Conservation (phyloP, 192 early-diverging fungal genomes). For the Coemansia sp. region DNA sequence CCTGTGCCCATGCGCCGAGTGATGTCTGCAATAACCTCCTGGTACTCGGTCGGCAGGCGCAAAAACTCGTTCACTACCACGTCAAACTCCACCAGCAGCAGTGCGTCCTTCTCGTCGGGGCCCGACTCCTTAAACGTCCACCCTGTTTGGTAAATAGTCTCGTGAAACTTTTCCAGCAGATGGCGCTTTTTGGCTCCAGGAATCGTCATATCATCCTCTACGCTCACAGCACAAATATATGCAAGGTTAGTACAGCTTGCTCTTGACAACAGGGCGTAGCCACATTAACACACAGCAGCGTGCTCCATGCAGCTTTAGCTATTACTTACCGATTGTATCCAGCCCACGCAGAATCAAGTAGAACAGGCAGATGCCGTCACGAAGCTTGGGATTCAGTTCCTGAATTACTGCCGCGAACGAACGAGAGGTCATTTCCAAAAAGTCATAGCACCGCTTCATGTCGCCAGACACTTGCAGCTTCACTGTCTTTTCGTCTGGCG, state of each 20-base stretch:
- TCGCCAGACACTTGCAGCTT: slow-evolving; percentile 57
- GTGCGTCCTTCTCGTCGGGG: slow-evolving; percentile 91
- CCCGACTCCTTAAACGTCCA: slow-evolving; percentile 83
- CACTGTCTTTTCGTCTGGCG: slow-evolving; percentile 58
- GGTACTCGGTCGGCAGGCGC: slow-evolving; percentile 68
- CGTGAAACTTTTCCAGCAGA: slow-evolving; percentile 77
- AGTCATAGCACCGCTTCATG: slow-evolving; percentile 78
- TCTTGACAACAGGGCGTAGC: neutral
- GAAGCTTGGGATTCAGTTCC: slow-evolving; percentile 72
- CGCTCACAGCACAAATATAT: neutral
- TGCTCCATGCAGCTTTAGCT: neutral
- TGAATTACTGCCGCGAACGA: slow-evolving; percentile 96
- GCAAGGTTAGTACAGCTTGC: neutral
- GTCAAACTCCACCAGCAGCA: slow-evolving; percentile 85
- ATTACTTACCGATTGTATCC: slow-evolving; percentile 79
- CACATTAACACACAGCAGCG: too few species aligned
- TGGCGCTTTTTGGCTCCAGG: slow-evolving; percentile 69
- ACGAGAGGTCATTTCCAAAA: slow-evolving; percentile 90
- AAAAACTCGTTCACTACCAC: slow-evolving; percentile 88
- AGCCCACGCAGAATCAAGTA: slow-evolving; percentile 94
- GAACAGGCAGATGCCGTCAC: slow-evolving; percentile 89
- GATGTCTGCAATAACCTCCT: slow-evolving; percentile 86
- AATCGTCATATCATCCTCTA: slow-evolving; percentile 96
- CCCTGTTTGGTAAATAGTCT: slow-evolving; percentile 71
- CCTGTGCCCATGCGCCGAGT: slow-evolving; percentile 90